Base-by-base conservation (phyloP, 139 green algal species). In the Chlorella sp. region DNA sequence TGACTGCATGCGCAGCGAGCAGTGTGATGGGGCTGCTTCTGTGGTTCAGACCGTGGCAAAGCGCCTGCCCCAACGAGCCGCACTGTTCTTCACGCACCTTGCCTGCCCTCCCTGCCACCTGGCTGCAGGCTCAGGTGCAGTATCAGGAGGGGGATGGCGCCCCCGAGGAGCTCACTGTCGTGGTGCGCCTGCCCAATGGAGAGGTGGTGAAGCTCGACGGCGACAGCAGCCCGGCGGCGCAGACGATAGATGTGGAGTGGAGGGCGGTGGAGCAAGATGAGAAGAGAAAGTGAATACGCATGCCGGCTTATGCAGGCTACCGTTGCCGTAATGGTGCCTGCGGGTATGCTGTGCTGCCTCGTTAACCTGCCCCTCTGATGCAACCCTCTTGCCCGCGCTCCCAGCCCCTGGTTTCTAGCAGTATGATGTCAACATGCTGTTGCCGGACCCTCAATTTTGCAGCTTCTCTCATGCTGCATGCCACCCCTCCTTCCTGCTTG, bases 161-260 rank as follows among this genome's bases (percentile, higher is more conserved):
- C 3, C n/a, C 18, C 7, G 61, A 81, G 5, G 37, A 86, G 39
- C 64, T 90, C 21, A 81, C 57, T 40, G n/a, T 90, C 2, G 28
- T 26, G 24, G 64, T 90, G 78, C 78, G 32, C 24, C 78, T 90
- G 60, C 78, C 87, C 28, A 90, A 53, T 39, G 87, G 87, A 21
- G 79, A 90, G 79, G 61, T 90, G 30, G 32, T 90, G 79, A 22
- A 80, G 26, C 39, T 90, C 5, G 79, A 81, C 42, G 87, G 75
- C 39, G 57, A 30, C 78, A 86, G 87, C 87, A 71, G 30, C 14
- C 12, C 36, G 1, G 39, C 53, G 2, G 76, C 73, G 3, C 37
- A 90, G 39, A 83, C 75, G 30, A 90, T 90, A 21, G 86, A 90
- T 53, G 87, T 90, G 39, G 87, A 90, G 36, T 90, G 87, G 87